Percentiles rank a stretch among this genome's conserved stretches.
Evolutionary conservation across 2,329 filamentous ascomycete genomes (phyloP).

Genomic region (Paraphoma sp.): DNA sequence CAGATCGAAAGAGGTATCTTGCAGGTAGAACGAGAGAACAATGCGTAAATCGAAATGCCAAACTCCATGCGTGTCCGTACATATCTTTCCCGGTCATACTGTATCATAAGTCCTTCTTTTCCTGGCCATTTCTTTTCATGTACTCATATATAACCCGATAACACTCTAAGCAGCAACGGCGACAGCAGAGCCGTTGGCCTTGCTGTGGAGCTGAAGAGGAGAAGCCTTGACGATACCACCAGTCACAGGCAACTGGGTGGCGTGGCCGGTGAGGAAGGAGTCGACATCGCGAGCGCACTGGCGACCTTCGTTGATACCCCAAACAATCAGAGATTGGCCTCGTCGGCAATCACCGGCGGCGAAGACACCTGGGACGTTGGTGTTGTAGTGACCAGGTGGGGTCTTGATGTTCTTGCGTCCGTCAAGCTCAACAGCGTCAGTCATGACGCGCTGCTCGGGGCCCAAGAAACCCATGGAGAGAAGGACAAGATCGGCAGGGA

Average conservation of each 20-base stretch:
- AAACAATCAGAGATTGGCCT: constrained; percentile 94
- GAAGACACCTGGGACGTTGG: constrained; percentile 87
- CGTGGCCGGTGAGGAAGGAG: constrained; percentile 77
- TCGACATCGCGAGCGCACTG: constrained; percentile 93
- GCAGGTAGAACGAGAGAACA: constrained; percentile 36
- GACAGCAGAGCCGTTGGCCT: constrained; percentile 46
- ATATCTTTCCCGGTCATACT: too few relatives aligned
- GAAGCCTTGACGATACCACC: constrained; percentile 82
- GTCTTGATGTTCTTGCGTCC: constrained; percentile 97
- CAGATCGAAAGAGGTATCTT: constrained; percentile 46
- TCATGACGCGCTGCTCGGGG: constrained; percentile 86
- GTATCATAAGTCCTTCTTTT: neutral
- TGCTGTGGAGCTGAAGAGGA: constrained; percentile 30
- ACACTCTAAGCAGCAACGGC: constrained; percentile 41
- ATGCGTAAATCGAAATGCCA: constrained; percentile 17
- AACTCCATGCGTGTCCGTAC: constrained; percentile 7
- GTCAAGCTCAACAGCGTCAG: constrained; percentile 89
- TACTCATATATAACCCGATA: constrained; percentile 1
- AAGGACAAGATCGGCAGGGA: constrained; percentile 92
- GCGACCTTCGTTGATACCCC: constrained; percentile 97
- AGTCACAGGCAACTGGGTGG: constrained; percentile 83
- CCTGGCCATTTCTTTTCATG: constrained; percentile 4
- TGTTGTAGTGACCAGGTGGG: constrained; percentile 82
- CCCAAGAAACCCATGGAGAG: constrained; percentile 98
- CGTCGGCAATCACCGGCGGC: constrained; percentile 94